Evolutionary conservation across 306 rosid species (phyloP).

Genomic region (Senna tora): DNA sequence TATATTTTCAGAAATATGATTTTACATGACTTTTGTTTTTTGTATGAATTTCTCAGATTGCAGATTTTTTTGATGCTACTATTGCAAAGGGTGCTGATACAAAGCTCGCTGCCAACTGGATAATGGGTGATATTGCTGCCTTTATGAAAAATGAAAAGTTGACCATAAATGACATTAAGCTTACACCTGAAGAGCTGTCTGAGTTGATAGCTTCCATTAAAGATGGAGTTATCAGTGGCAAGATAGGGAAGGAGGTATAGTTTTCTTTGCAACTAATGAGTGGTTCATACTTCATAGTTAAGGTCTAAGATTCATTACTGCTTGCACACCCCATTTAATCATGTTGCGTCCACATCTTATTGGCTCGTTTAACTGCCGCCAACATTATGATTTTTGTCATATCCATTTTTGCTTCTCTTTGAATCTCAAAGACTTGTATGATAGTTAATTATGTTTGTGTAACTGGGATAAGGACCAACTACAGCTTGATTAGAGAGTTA

Average conservation of each 20-base stretch:
- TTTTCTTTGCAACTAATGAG: constrained; percentile 19
- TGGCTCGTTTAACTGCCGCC: neutral
- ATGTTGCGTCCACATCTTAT: neutral
- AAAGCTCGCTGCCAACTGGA: constrained; percentile 93
- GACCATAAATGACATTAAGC: constrained; percentile 72
- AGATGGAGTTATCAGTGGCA: constrained; percentile 80
- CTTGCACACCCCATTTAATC: neutral
- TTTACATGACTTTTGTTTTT: constrained; percentile 35
- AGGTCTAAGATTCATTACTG: constrained; percentile 5
- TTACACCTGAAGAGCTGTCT: constrained; percentile 75
- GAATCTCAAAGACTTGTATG: constrained; percentile 2
- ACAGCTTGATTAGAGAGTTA: neutral
- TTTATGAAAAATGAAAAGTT: constrained; percentile 90
- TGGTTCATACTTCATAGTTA: constrained; percentile 23
- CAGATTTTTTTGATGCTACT: constrained; percentile 81
- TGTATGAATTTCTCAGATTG: constrained; percentile 61
- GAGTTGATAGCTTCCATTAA: constrained; percentile 88
- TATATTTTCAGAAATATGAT: constrained; percentile 31
- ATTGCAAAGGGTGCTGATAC: constrained; percentile 79
- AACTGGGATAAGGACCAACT: neutral
- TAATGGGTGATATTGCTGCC: constrained; percentile 93
- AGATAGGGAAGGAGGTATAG: constrained; percentile 93
- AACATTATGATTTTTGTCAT: neutral
- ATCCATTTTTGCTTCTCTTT: neutral
- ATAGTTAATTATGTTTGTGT: constrained; percentile 13